Base-by-base conservation (phyloP, 495 filamentous ascomycete species). In the Diplogelasinospora grovesii region DNA sequence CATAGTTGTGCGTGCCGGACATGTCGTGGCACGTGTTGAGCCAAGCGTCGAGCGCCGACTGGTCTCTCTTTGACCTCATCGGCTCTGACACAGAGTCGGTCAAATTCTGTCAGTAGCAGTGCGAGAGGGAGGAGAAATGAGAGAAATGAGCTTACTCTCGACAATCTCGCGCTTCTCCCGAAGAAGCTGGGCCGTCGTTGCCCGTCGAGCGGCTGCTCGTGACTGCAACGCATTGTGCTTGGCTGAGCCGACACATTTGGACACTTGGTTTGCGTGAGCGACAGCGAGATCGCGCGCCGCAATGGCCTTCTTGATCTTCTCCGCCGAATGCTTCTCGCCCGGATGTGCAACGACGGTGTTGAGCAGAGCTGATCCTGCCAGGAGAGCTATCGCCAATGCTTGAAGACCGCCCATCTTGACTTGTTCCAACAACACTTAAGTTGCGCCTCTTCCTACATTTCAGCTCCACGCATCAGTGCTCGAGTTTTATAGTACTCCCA, bases 21-120 rank as follows among this genome's bases (percentile, higher is more conserved):
- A n/a, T 9, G 30, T 33, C 30, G 13, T 33, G 30, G 30, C 30
- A 33, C 11, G 30, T 33, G 30, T 33, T 33, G 30, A 33, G n/a
- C 30, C 30, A 33, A 14, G 18, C 21, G 30, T 33, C 30, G 5
- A 14, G 15, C 15, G 30, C 18, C 5, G 30, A 14, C 11, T 33
- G 30, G 14, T 33, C 30, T 16, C 30, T 4, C 14, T 10, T 33
- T 14, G 18, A 18, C 13, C 18, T 18, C 30, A 33, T 33, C 3
- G 30, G n/a, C 30, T 33, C 30, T 33, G 13, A 5, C 15, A 16
- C 18, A n/a, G n/a, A n/a, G n/a, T n/a, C n/a, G n/a, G n/a, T n/a
- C n/a, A n/a, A n/a, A n/a, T n/a, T n/a, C n/a, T n/a, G n/a, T n/a
- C n/a, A n/a, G n/a, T n/a, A n/a, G n/a, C n/a, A n/a, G n/a, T n/a